phyloP scores from a whole-genome alignment of 805 yeast species.

The Pichia occidentalis region DNA sequence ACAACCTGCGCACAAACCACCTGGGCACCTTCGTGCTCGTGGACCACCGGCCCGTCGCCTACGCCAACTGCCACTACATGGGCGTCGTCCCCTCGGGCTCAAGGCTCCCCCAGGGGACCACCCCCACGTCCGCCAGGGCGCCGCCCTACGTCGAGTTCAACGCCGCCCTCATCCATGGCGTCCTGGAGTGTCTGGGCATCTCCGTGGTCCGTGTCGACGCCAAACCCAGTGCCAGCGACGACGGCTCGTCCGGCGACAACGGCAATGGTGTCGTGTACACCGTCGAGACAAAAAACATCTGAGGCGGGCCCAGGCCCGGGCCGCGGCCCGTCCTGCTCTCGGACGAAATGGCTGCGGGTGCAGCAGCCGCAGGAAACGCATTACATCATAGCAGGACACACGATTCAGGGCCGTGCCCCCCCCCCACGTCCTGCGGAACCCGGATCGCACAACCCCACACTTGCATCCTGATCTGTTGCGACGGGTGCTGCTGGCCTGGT shows the following conservation, averaged over 20 bases:
- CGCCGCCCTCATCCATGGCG: slow-evolving; percentile 70
- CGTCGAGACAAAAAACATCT: slow-evolving; percentile 50
- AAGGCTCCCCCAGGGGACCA: background rate
- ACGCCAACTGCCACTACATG: slow-evolving; percentile 2
- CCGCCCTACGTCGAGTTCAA: slow-evolving; percentile 60
- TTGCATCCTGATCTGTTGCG: too few relatives aligned
- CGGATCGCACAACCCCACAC: too few relatives aligned
- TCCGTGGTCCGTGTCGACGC: slow-evolving; percentile 55
- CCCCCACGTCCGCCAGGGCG: slow-evolving; percentile 25
- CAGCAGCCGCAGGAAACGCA: too few relatives aligned
- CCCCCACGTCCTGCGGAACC: too few relatives aligned
- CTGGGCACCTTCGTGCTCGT: slow-evolving; percentile 75
- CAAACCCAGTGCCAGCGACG: slow-evolving; percentile 36
- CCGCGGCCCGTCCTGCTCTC: too few relatives aligned
- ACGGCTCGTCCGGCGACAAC: slow-evolving; percentile 18
- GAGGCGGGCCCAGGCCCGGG: too few relatives aligned
- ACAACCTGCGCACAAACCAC: slow-evolving; percentile 87
- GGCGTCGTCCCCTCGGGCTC: too few relatives aligned
- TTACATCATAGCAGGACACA: too few relatives aligned
- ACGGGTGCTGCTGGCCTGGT: too few relatives aligned
- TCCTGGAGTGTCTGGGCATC: slow-evolving; percentile 61
- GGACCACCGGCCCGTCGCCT: slow-evolving; percentile 39
- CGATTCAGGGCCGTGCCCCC: too few relatives aligned
- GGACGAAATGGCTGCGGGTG: too few relatives aligned
- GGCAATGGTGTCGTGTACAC: slow-evolving; percentile 69